phyloP scores from a whole-genome alignment of 371 early-diverging fungal species.

The Lichtheimia ramosa region DNA sequence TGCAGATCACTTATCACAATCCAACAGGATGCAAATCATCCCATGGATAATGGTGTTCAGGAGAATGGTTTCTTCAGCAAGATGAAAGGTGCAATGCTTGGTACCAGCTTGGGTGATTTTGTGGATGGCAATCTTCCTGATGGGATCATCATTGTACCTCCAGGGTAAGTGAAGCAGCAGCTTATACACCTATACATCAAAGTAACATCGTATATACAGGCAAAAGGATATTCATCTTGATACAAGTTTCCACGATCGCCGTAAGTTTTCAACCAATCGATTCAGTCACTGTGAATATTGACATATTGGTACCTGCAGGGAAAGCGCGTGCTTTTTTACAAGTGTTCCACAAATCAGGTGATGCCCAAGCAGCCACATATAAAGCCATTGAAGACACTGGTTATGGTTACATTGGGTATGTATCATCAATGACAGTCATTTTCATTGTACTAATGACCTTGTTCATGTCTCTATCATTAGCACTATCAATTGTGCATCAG shows the following conservation, averaged over 20 bases:
- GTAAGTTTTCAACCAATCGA: neutral
- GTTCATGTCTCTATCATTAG: neutral
- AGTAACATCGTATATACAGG: no score
- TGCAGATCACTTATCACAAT: neutral
- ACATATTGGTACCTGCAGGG: neutral
- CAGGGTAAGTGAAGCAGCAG: no score
- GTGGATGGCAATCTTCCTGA: no score
- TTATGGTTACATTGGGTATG: slow-evolving; percentile 5
- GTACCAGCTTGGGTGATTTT: no score
- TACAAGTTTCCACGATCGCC: neutral
- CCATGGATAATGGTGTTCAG: neutral
- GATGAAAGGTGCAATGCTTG: no score
- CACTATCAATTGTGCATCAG: neutral
- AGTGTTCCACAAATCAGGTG: neutral
- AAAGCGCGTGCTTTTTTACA: no score
- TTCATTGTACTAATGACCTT: neutral
- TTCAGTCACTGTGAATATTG: neutral
- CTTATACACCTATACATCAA: no score
- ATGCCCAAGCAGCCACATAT: neutral
- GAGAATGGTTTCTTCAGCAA: neutral
- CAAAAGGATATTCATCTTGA: no score
- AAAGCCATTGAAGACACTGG: neutral
- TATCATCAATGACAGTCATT: neutral
- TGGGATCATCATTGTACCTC: no score
- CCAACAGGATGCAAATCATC: neutral